A percentile compares a stretch with the other conserved stretches of the same genome.
Evolutionary conservation across 1,139 yeast species (phyloP).

Genomic region (Kodamaea arcana): DNA sequence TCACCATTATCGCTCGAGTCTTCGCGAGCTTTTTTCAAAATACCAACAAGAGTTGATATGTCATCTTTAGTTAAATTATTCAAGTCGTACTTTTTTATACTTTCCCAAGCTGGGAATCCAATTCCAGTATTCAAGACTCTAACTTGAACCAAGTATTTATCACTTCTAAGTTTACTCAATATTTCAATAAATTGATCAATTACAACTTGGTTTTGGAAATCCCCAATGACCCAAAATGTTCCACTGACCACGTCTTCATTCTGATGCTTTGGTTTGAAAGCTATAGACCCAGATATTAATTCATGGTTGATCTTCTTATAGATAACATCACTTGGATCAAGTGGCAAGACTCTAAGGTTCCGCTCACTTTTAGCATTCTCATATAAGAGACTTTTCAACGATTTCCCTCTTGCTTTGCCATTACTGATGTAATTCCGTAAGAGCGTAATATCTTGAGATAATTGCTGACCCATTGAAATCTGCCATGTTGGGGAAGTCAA

Average conservation of each 20-base stretch:
- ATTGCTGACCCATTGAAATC: constrained; percentile 34
- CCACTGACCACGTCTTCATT: constrained; percentile 15
- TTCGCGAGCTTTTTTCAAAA: constrained; percentile 7
- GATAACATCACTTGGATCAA: constrained; percentile 27
- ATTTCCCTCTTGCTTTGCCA: constrained; percentile 16
- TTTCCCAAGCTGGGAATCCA: neutral
- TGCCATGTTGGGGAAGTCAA: constrained; percentile 37
- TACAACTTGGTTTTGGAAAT: constrained; percentile 34
- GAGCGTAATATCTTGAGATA: constrained; percentile 32
- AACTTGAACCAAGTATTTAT: constrained; percentile 29
- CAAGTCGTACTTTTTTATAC: constrained; percentile 6
- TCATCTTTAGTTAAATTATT: constrained; percentile 9
- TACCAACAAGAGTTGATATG: constrained; percentile 15
- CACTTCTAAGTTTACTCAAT: constrained; percentile 24
- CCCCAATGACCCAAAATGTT: constrained; percentile 57
- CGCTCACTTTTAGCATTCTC: constrained; percentile 30
- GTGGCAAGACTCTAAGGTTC: constrained; percentile 33
- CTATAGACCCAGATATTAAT: constrained; percentile 20
- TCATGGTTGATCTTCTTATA: constrained; percentile 32
- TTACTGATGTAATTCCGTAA: constrained; percentile 22
- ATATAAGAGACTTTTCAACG: constrained; percentile 31
- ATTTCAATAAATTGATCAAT: constrained; percentile 40
- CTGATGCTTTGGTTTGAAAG: constrained; percentile 11
- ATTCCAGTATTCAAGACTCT: constrained; percentile 21
- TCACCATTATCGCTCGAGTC: constrained; percentile 2